Percentiles rank a stretch among this genome's conserved stretches.
phyloP scores from a whole-genome alignment of 139 green algal species.

The Nannochloris sp. region DNA sequence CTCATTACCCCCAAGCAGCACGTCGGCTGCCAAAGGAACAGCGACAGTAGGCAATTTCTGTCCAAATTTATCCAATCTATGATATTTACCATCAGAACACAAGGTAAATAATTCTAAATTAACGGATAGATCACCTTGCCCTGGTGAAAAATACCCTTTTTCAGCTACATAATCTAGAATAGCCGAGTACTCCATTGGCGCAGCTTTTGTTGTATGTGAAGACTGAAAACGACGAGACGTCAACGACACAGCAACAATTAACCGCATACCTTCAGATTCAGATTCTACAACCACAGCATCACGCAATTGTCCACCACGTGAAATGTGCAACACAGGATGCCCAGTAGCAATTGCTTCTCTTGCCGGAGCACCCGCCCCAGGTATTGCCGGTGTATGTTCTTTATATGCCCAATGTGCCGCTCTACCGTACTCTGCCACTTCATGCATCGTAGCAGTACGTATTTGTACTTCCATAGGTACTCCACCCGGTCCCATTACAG shows the following conservation, averaged over 20 bases:
- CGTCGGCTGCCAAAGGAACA: constrained; percentile 19
- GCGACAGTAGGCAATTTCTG: constrained; percentile 25
- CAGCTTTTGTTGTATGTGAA: not conserved
- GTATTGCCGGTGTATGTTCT: constrained; percentile 20
- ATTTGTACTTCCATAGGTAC: constrained; percentile 74
- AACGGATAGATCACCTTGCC: constrained; percentile 10
- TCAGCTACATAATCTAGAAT: not conserved
- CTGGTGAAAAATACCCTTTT: not conserved
- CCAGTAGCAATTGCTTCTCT: constrained; percentile 8
- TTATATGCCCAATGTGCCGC: constrained; percentile 89
- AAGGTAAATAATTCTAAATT: constrained; percentile 41
- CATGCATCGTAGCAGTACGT: constrained; percentile 61
- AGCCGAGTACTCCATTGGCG: not conserved
- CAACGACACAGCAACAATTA: constrained; percentile 23
- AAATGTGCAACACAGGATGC: constrained; percentile 42
- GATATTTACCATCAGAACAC: constrained; percentile 46
- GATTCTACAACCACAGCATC: constrained; percentile 31
- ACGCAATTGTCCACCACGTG: constrained; percentile 16
- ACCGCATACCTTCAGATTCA: constrained; percentile 6
- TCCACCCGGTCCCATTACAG: constrained; percentile 56
- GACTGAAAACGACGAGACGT: not conserved
- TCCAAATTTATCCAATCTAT: constrained; percentile 48
- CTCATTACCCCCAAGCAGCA: too few species aligned
- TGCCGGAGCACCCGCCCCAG: not conserved
- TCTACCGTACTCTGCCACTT: constrained; percentile 70